Evolutionary conservation across 2,329 filamentous ascomycete genomes (phyloP).

Genomic region (Neofusicoccum parvum): DNA sequence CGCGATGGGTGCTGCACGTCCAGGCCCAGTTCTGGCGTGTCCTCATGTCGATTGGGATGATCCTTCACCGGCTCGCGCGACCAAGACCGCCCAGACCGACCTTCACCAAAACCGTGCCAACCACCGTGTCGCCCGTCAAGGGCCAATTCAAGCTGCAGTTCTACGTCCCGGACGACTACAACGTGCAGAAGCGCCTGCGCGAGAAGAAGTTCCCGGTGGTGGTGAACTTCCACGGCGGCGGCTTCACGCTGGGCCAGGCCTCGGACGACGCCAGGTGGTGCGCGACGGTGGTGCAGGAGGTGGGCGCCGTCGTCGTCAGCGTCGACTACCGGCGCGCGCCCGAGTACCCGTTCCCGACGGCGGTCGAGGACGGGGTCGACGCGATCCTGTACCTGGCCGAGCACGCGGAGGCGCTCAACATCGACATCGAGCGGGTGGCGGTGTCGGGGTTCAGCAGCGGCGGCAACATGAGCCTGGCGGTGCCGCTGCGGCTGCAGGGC

Average conservation of each 20-base stretch:
- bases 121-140: conserved; percentile 48
- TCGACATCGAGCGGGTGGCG: conserved; percentile 60
- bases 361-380: conserved; percentile 66
- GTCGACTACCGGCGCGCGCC: conserved; percentile 65
- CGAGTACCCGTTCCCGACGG: conserved; percentile 63
- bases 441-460: conserved; percentile 66
- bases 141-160: conserved; percentile 59
- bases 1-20: conserved; percentile 62
- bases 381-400: conserved; percentile 61
- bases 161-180: conserved; percentile 59
- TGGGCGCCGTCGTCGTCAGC: conserved; percentile 60
- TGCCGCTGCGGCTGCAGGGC: conserved; percentile 60
- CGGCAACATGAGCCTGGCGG: conserved; percentile 64
- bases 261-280: conserved; percentile 65
- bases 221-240: conserved; percentile 67
- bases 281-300: conserved; percentile 56
- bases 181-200: conserved; percentile 44
- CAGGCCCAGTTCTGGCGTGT: conserved; percentile 68
- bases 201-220: conserved; percentile 57
- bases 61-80: conserved; percentile 63
- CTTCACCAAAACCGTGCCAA: conserved; percentile 60
- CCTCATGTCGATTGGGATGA: conserved; percentile 70
- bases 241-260: conserved; percentile 62
- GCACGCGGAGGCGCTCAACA: conserved; percentile 57
- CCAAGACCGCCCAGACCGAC: conserved; percentile 62